Percentiles rank a stretch among this genome's conserved stretches.
Evolutionary conservation across 768 basidiomycete genomes (phyloP).

Genomic region (Psilocybe cubensis): DNA sequence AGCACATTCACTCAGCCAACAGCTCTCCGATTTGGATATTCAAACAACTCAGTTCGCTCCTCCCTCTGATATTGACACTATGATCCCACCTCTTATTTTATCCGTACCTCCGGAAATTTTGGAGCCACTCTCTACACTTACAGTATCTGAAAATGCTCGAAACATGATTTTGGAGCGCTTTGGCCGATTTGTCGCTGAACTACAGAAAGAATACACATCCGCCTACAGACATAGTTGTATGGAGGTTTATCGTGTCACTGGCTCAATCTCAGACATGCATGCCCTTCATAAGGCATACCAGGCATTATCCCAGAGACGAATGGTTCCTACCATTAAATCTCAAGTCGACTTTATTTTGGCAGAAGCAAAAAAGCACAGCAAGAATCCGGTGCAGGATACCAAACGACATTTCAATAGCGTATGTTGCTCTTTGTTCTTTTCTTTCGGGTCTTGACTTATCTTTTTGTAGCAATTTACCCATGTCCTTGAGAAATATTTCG

Average conservation of each 20-base stretch:
- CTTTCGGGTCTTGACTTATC: neutral
- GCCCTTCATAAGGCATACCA: neutral
- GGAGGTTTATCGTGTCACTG: neutral
- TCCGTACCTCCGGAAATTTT: constrained; percentile 7
- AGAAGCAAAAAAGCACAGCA: neutral
- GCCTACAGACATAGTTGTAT: neutral
- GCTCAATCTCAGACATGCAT: neutral
- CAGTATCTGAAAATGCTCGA: neutral
- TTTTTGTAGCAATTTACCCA: constrained; percentile 46
- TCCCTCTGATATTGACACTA: neutral
- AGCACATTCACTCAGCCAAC: neutral
- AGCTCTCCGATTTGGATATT: neutral
- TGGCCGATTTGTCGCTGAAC: neutral
- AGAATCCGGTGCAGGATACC: neutral
- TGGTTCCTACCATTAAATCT: neutral
- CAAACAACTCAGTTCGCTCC: neutral
- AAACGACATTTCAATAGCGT: constrained; percentile 1
- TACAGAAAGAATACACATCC: neutral
- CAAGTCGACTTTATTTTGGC: neutral
- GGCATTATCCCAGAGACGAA: neutral
- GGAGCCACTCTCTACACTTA: neutral
- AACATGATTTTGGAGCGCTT: neutral
- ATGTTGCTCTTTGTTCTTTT: neutral
- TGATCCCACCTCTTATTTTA: constrained; percentile 4
- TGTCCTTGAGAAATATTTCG: constrained; percentile 49